Evolutionary conservation across 2,329 filamentous ascomycete genomes (phyloP), one percentile per base, ranked within the genome.

Genomic region (Claviceps quebecensis): DNA sequence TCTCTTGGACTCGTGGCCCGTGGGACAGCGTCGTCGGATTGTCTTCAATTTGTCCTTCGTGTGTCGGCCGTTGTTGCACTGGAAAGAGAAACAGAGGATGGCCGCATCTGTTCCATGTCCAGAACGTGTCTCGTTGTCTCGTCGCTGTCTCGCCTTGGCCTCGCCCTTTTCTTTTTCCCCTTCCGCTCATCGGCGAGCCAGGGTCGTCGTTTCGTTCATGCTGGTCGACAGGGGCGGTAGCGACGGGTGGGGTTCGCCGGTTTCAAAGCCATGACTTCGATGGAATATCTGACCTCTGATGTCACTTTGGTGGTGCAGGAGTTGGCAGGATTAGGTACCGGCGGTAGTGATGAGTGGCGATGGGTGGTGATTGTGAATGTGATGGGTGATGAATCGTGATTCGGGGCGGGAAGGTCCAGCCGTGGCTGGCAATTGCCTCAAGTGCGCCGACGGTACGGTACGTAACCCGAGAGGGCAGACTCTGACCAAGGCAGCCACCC

Each of bases 301-400:
- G 36, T 48, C 36, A 40, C 45, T 46, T 36, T 46, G 29, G 45
- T 46, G 29, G 45, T 45, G 47, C 19, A 48, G 47, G 47, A 29
- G 23, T 34, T 19, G 47, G 37, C 36, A 48, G 47, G 47, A 40
- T 40, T 6, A 26, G 19, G 19, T 19, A 19, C 19, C 19, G 19
- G 5, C 23, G 23, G 5, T 34, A 17, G n/a, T 22, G 34, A 22
- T 34, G n/a, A 34, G 44, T 29, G 44, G 44, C 44, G 9, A 44
- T 9, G n/a, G n/a, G 29, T 34, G 8, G 29, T 4, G 3, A 2
- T 8, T 2, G 29, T 4, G 3, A 2, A 29, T 2, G 26, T 8
- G 26, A 29, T 29, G 26, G 26, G 26, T 29, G 26, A 8, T 29
- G 26, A 2, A 29, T 9, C 7, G 26, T 29, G 26, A 29, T 29